These are phyloP conservation scores for Xylaria intraflava DNA, from an alignment of 495 filamentous ascomycete genomes.

Conservation along the genomic window DNA sequence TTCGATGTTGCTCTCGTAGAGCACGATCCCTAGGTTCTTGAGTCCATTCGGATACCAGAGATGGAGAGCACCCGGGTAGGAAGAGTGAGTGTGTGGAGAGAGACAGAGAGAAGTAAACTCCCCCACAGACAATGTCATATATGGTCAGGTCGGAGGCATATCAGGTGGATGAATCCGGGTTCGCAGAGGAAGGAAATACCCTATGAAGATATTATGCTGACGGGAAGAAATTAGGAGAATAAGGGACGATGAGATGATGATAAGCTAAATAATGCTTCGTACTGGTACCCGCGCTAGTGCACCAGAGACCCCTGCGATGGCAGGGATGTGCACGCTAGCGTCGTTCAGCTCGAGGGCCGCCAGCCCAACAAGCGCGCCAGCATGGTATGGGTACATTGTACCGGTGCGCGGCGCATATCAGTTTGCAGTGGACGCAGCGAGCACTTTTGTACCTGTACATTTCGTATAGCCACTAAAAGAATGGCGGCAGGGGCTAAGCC, in stretches of 20 bases:
- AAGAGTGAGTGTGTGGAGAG: too few relatives aligned
- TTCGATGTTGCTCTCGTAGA: conserved; percentile 1
- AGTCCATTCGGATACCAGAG: neutral
- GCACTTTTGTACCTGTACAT: too few relatives aligned
- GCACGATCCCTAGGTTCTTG: neutral
- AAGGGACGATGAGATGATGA: neutral
- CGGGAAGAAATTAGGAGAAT: too few relatives aligned
- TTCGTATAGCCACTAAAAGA: too few relatives aligned
- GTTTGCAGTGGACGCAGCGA: too few relatives aligned
- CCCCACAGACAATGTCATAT: conserved; percentile 4
- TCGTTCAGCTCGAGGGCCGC: conserved; percentile 11
- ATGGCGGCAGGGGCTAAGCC: neutral
- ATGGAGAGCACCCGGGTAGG: too few relatives aligned
- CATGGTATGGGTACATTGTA: too few relatives aligned
- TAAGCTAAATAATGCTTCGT: neutral
- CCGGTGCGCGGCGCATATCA: too few relatives aligned
- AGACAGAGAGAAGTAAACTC: too few relatives aligned
- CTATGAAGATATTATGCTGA: conserved; percentile 1
- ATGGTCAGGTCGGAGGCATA: neutral
- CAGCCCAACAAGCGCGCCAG: too few relatives aligned
- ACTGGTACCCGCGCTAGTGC: neutral
- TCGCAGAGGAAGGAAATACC: too few relatives aligned
- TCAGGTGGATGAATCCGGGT: neutral
- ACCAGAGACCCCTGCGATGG: neutral
- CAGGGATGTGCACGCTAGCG: neutral